phyloP scores from a whole-genome alignment of 2,329 filamentous ascomycete species.

The Aspergillus calidoustus region DNA sequence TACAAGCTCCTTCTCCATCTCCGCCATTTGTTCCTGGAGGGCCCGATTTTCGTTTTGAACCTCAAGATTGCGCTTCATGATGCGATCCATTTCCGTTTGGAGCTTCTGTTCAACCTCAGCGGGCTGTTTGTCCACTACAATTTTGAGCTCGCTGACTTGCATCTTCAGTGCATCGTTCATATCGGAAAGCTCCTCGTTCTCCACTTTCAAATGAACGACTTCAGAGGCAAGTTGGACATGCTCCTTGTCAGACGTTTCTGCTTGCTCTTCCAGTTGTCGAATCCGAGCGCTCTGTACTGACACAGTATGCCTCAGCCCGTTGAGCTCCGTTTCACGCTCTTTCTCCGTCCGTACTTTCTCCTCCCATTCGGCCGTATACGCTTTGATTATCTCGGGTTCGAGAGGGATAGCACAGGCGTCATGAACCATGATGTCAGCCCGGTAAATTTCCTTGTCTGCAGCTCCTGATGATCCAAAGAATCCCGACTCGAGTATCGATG shows the following conservation, averaged over 20 bases:
- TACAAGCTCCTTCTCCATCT: slow-evolving; percentile 91
- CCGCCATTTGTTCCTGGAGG: slow-evolving; percentile 85
- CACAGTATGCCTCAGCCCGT: slow-evolving; percentile 70
- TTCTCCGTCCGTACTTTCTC: slow-evolving; percentile 83
- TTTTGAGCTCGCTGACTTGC: slow-evolving; percentile 82
- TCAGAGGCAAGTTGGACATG: slow-evolving; percentile 91
- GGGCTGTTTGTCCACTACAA: slow-evolving; percentile 87
- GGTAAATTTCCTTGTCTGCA: slow-evolving; percentile 92
- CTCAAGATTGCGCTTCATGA: slow-evolving; percentile 90
- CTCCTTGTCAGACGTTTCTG: slow-evolving; percentile 86
- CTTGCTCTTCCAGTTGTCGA: slow-evolving; percentile 83
- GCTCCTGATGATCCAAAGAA: slow-evolving; percentile 94
- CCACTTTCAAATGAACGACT: slow-evolving; percentile 87
- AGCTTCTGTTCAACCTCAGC: slow-evolving; percentile 82
- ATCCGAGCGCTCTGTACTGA: slow-evolving; percentile 72
- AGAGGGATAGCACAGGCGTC: slow-evolving; percentile 90
- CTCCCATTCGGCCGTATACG: slow-evolving; percentile 87
- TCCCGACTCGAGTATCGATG: slow-evolving; percentile 89
- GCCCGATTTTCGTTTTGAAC: slow-evolving; percentile 91
- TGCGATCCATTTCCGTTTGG: slow-evolving; percentile 82
- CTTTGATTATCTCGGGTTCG: slow-evolving; percentile 77
- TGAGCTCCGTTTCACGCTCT: slow-evolving; percentile 80
- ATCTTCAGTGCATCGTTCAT: slow-evolving; percentile 85
- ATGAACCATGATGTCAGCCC: slow-evolving; percentile 88
- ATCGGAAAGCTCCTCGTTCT: slow-evolving; percentile 87